Base-by-base conservation (phyloP, 176 grass and related monocot species). In the Puya raimondii region DNA sequence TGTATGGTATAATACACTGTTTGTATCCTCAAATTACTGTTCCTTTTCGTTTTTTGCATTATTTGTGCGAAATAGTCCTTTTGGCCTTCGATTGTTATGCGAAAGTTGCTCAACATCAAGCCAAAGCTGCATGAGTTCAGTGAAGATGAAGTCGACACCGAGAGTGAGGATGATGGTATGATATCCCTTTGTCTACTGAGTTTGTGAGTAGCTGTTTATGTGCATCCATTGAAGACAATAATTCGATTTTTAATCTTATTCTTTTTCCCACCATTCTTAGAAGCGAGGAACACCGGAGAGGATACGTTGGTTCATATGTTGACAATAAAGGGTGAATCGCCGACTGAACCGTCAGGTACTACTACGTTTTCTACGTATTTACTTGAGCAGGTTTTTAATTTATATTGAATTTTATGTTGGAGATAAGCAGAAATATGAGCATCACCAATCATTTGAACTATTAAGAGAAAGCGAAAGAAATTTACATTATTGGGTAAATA, bases 81-180 rank as follows among this genome's bases (percentile, higher is more conserved):
- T 63, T 87, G 84, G 88, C 78, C 84, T 63, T 81, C 81, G 12
- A 67, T 82, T 65, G 64, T 91, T 47, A 71, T 84, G 84, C 87
- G 67, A 58, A 91, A 91, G 79, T 91, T 81, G 84, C 67, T 91
- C 69, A 91, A 91, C 74, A 91, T 87, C 58, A 84, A 67, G 81
- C 81, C 88, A 8, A 91, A 91, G 64, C 65, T 87, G 69, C 72
- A 87, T 67, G 88, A 87, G 69, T 91, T 91, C 81, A 91, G 88
- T 61, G 84, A 87, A 80, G 88, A 87, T 65, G 88, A 91, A 79
- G 47, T 82, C 50, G 88, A 84, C 57, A 79, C 84, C 11, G 75
- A 86, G 68, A 81, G 81, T 18, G 84, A 84, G 20, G 84, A 84
- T 70, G 82, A 78, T 70, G 80, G 71, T 83, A 68, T 50, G 68